Conservation (phyloP, 192 early-diverging fungal species). For the Podila epicladia region DNA sequence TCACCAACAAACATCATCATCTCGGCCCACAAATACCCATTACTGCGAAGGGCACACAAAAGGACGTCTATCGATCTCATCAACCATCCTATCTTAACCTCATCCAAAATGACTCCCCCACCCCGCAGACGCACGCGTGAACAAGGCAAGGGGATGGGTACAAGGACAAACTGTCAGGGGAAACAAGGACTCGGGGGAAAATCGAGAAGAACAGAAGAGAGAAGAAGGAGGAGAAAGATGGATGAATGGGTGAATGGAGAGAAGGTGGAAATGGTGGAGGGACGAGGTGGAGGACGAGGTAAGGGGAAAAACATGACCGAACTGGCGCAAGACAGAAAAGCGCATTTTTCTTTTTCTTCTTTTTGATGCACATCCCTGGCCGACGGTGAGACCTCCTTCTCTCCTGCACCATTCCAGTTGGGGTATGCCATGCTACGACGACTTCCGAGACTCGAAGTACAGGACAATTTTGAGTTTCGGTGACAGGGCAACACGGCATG, state of each 20-base stretch:
- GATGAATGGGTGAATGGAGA: not conserved
- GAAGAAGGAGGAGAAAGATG: not conserved
- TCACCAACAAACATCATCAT: slow-evolving; percentile 21
- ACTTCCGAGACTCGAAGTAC: too few relatives aligned
- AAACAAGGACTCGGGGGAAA: slow-evolving; percentile 3
- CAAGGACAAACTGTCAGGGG: slow-evolving; percentile 4
- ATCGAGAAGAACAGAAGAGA: not conserved
- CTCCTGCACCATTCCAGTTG: not conserved
- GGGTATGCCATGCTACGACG: too few relatives aligned
- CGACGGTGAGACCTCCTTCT: not conserved
- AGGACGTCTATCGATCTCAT: too few relatives aligned
- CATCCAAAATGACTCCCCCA: not conserved
- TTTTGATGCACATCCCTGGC: not conserved
- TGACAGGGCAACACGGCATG: not conserved
- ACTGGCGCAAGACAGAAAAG: too few relatives aligned
- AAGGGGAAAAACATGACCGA: too few relatives aligned
- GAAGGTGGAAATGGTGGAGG: not conserved
- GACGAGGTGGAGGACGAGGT: not conserved
- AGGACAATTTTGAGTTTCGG: not conserved
- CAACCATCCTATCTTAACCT: not conserved
- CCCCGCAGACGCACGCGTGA: not conserved
- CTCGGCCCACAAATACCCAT: slow-evolving; percentile 3
- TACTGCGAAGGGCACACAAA: too few relatives aligned
- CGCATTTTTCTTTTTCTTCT: not conserved
- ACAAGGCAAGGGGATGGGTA: not conserved